Conservation (phyloP, 75 land plant species). For the Azolla pinnata region DNA sequence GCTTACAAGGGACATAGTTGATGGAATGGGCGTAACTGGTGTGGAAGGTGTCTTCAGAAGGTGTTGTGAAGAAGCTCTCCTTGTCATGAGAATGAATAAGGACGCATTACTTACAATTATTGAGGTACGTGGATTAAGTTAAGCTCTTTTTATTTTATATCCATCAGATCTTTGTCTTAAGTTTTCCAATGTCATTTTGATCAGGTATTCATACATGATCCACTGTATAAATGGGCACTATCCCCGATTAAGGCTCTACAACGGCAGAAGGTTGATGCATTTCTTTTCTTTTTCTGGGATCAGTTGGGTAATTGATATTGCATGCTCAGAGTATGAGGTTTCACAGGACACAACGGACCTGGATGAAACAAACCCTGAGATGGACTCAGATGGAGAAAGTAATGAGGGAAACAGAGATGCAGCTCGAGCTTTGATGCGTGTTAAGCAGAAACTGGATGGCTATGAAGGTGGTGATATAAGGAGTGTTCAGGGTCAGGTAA, state of each 20-base stretch:
- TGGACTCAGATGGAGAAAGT: constrained; percentile 7
- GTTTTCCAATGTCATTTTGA: constrained; percentile 1
- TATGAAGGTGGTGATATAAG: constrained; percentile 97
- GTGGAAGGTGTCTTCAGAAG: constrained; percentile 96
- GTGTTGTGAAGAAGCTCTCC: constrained; percentile 91
- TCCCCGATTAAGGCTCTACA: constrained; percentile 97
- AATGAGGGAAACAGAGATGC: constrained; percentile 93
- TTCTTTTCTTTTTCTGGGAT: neutral
- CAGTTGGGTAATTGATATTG: neutral
- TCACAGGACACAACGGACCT: constrained; percentile 17
- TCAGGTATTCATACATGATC: constrained; percentile 99
- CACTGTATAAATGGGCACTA: constrained; percentile 94
- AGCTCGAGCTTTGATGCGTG: constrained; percentile 85
- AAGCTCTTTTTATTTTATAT: too few species aligned
- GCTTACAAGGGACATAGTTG: constrained; percentile 88
- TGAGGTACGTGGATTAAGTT: constrained; percentile 43
- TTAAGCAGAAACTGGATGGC: constrained; percentile 96
- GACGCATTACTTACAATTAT: constrained; percentile 94
- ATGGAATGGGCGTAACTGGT: constrained; percentile 99
- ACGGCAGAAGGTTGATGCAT: constrained; percentile 65
- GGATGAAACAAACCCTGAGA: constrained; percentile 1
- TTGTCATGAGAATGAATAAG: constrained; percentile 93
- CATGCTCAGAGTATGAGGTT: neutral
- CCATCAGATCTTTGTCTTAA: neutral
- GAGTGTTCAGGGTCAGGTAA: constrained; percentile 92